phyloP scores from a whole-genome alignment of 2,329 filamentous ascomycete species.

The Fusarium beomiforme region DNA sequence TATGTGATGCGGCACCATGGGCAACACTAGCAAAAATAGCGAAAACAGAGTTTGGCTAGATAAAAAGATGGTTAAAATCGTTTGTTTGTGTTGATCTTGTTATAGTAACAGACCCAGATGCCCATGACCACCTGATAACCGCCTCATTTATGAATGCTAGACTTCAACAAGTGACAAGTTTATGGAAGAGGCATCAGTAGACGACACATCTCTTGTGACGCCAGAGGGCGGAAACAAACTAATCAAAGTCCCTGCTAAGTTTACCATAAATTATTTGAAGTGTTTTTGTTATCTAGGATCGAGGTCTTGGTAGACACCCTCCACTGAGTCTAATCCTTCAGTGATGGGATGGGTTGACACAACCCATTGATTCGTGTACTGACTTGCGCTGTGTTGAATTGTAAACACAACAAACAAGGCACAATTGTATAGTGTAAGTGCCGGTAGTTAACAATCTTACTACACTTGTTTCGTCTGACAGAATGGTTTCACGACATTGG shows the following conservation, averaged over 20 bases:
- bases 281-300: too few species aligned
- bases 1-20: conserved; percentile 12
- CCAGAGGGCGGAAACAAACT: too few species aligned
- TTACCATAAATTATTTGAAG: too few species aligned
- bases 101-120: background rate
- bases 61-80: background rate
- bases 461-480: background rate
- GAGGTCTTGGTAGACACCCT: too few species aligned
- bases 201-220: too few species aligned
- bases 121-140: background rate
- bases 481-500: background rate
- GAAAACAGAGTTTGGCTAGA: background rate
- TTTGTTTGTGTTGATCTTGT: background rate
- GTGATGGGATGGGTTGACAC: background rate
- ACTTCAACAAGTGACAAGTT: background rate
- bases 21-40: conserved; percentile 4
- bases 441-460: background rate
- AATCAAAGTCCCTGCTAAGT: too few species aligned
- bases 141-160: background rate
- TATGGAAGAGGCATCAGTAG: background rate
- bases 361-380: background rate
- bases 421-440: background rate
- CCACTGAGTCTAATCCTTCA: background rate
- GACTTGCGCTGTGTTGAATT: background rate
- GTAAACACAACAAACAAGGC: background rate